These are phyloP conservation scores for Geum urbanum DNA, from an alignment of 306 rosid species.

Conservation along the genomic window DNA sequence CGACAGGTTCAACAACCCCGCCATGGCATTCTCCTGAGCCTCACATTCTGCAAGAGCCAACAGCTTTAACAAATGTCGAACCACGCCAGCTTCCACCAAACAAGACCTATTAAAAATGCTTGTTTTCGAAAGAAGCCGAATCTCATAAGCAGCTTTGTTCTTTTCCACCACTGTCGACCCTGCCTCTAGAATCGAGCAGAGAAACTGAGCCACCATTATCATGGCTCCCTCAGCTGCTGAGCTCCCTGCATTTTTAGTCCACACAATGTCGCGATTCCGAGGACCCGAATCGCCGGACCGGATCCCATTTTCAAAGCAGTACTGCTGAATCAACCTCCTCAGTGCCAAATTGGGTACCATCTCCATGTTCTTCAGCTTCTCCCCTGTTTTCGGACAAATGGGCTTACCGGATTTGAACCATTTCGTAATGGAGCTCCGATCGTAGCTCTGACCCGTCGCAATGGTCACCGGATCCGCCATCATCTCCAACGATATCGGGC, in stretches of 20 bases:
- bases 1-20: conserved; percentile 68
- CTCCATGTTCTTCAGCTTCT: conserved; percentile 45
- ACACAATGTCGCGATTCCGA: conserved; percentile 33
- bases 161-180: conserved; percentile 30
- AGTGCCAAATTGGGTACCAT: conserved; percentile 63
- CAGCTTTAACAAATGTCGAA: conserved; percentile 47
- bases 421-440: conserved; percentile 72
- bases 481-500: conserved; percentile 77
- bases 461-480: conserved; percentile 83
- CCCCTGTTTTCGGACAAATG: conserved; percentile 75
- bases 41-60: conserved; percentile 31
- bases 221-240: conserved; percentile 51
- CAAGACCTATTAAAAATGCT: conserved; percentile 67
- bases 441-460: conserved; percentile 78
- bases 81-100: conserved; percentile 57
- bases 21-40: conserved; percentile 66
- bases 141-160: conserved; percentile 55
- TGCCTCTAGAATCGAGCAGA: conserved; percentile 26
- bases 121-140: conserved; percentile 63
- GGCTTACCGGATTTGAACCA: conserved; percentile 65
- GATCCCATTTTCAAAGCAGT: conserved; percentile 46
- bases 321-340: conserved; percentile 43
- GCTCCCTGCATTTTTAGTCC: conserved; percentile 33
- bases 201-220: conserved; percentile 40
- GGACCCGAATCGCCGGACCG: conserved; percentile 30